A percentile compares a stretch with the other conserved stretches of the same genome.
phyloP scores from a whole-genome alignment of 2,329 filamentous ascomycete genomes.

The Uncinocarpus reesii region DNA sequence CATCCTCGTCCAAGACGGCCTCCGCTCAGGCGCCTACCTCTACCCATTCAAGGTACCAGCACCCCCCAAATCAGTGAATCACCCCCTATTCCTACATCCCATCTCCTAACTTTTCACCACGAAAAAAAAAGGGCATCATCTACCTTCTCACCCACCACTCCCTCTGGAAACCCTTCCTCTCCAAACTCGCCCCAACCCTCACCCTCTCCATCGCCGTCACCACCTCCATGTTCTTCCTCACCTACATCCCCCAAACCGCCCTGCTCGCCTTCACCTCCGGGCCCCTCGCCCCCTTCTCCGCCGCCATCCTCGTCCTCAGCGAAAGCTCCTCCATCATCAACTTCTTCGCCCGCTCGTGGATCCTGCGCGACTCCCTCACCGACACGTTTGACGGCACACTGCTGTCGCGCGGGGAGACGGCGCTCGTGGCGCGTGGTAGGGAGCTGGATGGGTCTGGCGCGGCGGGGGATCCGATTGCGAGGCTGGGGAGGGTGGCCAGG shows the following conservation, averaged over 20 bases:
- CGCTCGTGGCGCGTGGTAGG: constrained; percentile 63
- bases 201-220: constrained; percentile 63
- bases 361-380: constrained; percentile 68
- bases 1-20: constrained; percentile 55
- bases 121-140: constrained; percentile 48
- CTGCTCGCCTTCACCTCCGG: constrained; percentile 77
- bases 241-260: constrained; percentile 75
- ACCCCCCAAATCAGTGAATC: not conserved
- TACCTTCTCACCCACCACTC: constrained; percentile 50
- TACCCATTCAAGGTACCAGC: constrained; percentile 67
- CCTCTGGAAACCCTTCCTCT: constrained; percentile 50
- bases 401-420: constrained; percentile 44
- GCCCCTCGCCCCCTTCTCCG: constrained; percentile 54
- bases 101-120: constrained; percentile 49
- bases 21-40: constrained; percentile 66
- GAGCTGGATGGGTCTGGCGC: constrained; percentile 48
- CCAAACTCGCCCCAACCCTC: constrained; percentile 52
- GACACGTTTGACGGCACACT: constrained; percentile 78
- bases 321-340: constrained; percentile 46
- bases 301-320: constrained; percentile 47
- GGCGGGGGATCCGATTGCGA: constrained; percentile 41
- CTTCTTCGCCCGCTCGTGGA: constrained; percentile 51
- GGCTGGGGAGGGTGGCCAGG: constrained; percentile 48
- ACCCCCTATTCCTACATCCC: constrained; percentile 31
- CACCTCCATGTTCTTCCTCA: constrained; percentile 72